phyloP scores from a whole-genome alignment of 345 rosid species.

The Dimocarpus longan region DNA sequence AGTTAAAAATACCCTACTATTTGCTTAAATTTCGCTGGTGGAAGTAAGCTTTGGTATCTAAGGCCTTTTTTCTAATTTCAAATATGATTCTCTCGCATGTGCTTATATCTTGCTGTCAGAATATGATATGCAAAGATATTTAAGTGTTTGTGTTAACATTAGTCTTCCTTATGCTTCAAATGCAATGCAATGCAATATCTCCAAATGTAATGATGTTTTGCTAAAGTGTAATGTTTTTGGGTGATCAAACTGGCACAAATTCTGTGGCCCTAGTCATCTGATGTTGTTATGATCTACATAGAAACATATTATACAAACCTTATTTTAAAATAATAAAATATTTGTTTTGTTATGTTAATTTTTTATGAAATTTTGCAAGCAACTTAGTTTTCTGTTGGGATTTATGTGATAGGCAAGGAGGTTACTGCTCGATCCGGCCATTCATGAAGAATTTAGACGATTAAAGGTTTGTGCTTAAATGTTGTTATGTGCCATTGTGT shows the following conservation, averaged over 20 bases:
- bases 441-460: slow-evolving; percentile 93
- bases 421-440: slow-evolving; percentile 90
- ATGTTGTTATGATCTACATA: too few relatives aligned
- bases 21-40: not conserved
- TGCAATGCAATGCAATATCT: not conserved
- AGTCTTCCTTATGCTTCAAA: not conserved
- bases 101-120: not conserved
- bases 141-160: not conserved
- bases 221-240: not conserved
- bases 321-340: not conserved
- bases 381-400: not conserved
- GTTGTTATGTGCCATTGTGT: not conserved
- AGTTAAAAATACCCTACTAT: not conserved
- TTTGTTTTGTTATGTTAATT: too few relatives aligned
- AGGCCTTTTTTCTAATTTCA: not conserved
- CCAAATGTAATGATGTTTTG: not conserved
- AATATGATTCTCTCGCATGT: not conserved
- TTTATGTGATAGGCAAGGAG: slow-evolving; percentile 77
- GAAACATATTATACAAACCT: not conserved
- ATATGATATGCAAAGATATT: not conserved
- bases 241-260: not conserved
- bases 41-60: not conserved
- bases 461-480: slow-evolving; percentile 63
- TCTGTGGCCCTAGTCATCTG: too few relatives aligned
- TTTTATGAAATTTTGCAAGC: not conserved